These are phyloP conservation scores for Fusarium sp. DNA, from an alignment of 2,329 filamentous ascomycete genomes.

Conservation along the genomic window DNA sequence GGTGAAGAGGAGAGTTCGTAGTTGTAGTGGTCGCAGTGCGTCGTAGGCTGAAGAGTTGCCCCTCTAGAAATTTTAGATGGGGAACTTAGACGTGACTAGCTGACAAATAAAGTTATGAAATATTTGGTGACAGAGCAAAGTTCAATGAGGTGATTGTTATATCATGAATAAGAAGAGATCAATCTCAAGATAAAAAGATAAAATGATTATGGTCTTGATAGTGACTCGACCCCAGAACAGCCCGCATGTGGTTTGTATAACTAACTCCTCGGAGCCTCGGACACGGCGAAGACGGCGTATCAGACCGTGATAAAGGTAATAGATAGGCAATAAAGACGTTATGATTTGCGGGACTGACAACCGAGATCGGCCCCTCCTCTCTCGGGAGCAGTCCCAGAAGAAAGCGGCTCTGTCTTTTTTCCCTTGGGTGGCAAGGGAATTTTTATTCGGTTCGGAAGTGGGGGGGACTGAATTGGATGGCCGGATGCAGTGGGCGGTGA, in stretches of 20 bases:
- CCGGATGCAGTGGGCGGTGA: slow-evolving; percentile 5
- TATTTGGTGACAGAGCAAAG: not conserved
- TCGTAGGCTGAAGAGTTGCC: slow-evolving; percentile 18
- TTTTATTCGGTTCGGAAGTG: slow-evolving; percentile 12
- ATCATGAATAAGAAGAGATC: not conserved
- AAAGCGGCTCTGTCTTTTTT: slow-evolving; percentile 11
- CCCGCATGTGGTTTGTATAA: slow-evolving; percentile 25
- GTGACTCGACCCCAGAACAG: slow-evolving; percentile 1
- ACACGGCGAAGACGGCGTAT: slow-evolving; percentile 28
- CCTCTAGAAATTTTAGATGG: slow-evolving; percentile 20
- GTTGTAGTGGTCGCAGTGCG: slow-evolving; percentile 2
- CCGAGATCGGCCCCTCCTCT: slow-evolving; percentile 4
- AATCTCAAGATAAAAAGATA: slow-evolving; percentile 4
- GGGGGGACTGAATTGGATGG: not conserved
- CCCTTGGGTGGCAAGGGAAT: slow-evolving; percentile 14
- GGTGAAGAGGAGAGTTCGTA: slow-evolving; percentile 12
- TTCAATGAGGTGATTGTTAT: not conserved
- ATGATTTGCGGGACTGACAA: slow-evolving; percentile 46
- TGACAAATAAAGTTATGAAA: slow-evolving; percentile 43
- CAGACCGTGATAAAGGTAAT: slow-evolving; percentile 17
- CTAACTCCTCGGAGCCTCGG: slow-evolving; percentile 43
- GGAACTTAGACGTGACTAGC: slow-evolving; percentile 23
- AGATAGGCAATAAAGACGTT: slow-evolving; percentile 48
- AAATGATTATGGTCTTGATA: slow-evolving; percentile 7
- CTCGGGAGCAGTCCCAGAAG: not conserved